phyloP scores from a whole-genome alignment of 129 eudicot species.

The Chrysanthemum lavandulifolium region DNA sequence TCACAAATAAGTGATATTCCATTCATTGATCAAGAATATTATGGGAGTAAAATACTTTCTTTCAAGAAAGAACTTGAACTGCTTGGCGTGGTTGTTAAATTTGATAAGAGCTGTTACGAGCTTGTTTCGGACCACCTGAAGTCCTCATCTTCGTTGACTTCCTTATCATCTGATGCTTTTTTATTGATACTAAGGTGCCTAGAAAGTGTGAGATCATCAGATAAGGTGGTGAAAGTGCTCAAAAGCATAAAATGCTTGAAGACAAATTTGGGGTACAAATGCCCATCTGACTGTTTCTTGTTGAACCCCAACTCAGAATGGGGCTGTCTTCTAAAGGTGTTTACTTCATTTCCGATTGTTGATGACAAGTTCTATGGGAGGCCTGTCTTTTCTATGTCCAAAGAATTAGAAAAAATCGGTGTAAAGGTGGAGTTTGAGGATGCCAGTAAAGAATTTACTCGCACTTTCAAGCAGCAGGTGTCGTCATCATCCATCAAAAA shows the following conservation, averaged over 20 bases:
- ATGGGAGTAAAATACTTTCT: slow-evolving; percentile 33
- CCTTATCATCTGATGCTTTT: slow-evolving; percentile 29
- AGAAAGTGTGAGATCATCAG: slow-evolving; percentile 3
- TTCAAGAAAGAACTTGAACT: slow-evolving; percentile 37
- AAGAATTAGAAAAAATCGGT: no score
- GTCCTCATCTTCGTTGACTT: slow-evolving; percentile 23
- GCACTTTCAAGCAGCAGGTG: no score
- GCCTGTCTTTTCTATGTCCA: no score
- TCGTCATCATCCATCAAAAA: no score
- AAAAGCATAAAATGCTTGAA: slow-evolving; percentile 37
- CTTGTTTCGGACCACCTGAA: slow-evolving; percentile 41
- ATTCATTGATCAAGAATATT: slow-evolving; percentile 45
- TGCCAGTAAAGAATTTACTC: no score
- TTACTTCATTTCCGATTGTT: no score
- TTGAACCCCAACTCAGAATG: no score
- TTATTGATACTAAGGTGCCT: slow-evolving; percentile 33
- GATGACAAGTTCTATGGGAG: no score
- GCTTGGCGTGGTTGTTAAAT: slow-evolving; percentile 39
- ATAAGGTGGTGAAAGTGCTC: slow-evolving; percentile 28
- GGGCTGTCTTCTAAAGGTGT: no score
- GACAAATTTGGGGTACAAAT: slow-evolving; percentile 43
- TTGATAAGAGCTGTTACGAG: slow-evolving; percentile 24
- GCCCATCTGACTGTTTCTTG: slow-evolving; percentile 36
- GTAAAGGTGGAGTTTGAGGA: no score
- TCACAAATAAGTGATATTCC: slow-evolving; percentile 42